Percentiles rank a stretch among this genome's conserved stretches.
Conservation (phyloP, 2,329 filamentous ascomycete genomes). For the Lasiodiplodia citricola region DNA sequence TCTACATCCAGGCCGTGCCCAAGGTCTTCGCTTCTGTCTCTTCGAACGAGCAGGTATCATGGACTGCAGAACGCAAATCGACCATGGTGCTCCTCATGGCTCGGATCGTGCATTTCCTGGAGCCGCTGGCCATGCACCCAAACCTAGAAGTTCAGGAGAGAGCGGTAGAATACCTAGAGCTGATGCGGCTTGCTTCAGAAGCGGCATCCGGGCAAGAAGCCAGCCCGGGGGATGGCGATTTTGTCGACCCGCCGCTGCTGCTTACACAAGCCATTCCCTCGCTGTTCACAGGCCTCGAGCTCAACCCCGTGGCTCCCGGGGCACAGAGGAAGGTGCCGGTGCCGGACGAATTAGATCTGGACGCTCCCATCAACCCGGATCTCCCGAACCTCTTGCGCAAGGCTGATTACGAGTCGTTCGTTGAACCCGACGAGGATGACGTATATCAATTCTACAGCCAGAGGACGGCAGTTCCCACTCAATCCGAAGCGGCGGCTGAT, state of each 20-base stretch:
- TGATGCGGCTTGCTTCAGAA: slow-evolving; percentile 85
- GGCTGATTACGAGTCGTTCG: slow-evolving; percentile 52
- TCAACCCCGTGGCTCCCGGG: slow-evolving; percentile 85
- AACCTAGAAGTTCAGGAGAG: slow-evolving; percentile 94
- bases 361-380: slow-evolving; percentile 79
- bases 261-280: slow-evolving; percentile 90
- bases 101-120: slow-evolving; percentile 80
- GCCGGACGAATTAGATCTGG: slow-evolving; percentile 76
- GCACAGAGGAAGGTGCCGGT: slow-evolving; percentile 87
- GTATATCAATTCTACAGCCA: slow-evolving; percentile 54
- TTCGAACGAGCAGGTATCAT: slow-evolving; percentile 67
- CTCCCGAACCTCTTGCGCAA: slow-evolving; percentile 69
- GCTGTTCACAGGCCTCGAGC: slow-evolving; percentile 82
- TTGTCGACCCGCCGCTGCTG: slow-evolving; percentile 77
- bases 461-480: slow-evolving; percentile 39
- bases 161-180: slow-evolving; percentile 87
- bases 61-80: slow-evolving; percentile 76
- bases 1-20: slow-evolving; percentile 81
- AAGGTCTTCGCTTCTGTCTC: slow-evolving; percentile 82
- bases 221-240: slow-evolving; percentile 64
- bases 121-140: slow-evolving; percentile 79
- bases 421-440: slow-evolving; percentile 48
- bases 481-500: slow-evolving; percentile 47
- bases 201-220: slow-evolving; percentile 72
- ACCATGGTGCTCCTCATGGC: slow-evolving; percentile 78